phyloP scores from a whole-genome alignment of 2,329 filamentous ascomycete genomes.

The Fusarium papillatum region DNA sequence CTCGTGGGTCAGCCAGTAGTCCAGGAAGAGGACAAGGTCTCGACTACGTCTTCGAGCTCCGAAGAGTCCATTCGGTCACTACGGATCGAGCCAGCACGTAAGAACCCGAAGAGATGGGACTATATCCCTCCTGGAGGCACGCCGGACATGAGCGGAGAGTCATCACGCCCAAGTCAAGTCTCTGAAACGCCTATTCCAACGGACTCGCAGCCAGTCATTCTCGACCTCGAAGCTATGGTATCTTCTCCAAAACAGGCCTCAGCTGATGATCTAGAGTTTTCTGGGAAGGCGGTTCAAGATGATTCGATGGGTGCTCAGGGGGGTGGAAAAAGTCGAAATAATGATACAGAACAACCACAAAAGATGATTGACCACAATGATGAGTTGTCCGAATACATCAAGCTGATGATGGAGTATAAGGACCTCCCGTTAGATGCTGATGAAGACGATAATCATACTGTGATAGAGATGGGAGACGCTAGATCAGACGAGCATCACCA shows the following conservation, averaged over 20 bases:
- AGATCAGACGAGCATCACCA: slow-evolving; percentile 25
- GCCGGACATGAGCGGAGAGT: slow-evolving; percentile 51
- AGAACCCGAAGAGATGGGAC: slow-evolving; percentile 53
- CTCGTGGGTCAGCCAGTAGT: slow-evolving; percentile 62
- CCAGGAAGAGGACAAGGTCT: neutral
- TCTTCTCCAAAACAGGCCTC: slow-evolving; percentile 5
- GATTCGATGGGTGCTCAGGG: neutral
- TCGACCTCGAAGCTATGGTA: slow-evolving; percentile 34
- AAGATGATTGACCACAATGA: slow-evolving; percentile 52
- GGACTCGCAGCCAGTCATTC: slow-evolving; percentile 44
- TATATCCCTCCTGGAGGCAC: slow-evolving; percentile 55
- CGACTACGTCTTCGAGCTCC: slow-evolving; percentile 16
- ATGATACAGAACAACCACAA: neutral
- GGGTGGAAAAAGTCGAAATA: neutral
- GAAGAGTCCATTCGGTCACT: slow-evolving; percentile 54
- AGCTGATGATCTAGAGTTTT: neutral
- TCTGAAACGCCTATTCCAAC: slow-evolving; percentile 29
- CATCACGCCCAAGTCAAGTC: slow-evolving; percentile 37
- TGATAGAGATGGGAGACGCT: slow-evolving; percentile 23
- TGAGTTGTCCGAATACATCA: slow-evolving; percentile 74
- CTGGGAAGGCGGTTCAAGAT: neutral
- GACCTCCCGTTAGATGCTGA: slow-evolving; percentile 69
- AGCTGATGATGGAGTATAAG: slow-evolving; percentile 70
- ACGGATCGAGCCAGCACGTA: slow-evolving; percentile 62
- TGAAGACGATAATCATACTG: slow-evolving; percentile 58